Evolutionary conservation across 805 yeast genomes (phyloP), one percentile per base, ranked within the genome.

Genomic region (Candida coquimbonensis): DNA sequence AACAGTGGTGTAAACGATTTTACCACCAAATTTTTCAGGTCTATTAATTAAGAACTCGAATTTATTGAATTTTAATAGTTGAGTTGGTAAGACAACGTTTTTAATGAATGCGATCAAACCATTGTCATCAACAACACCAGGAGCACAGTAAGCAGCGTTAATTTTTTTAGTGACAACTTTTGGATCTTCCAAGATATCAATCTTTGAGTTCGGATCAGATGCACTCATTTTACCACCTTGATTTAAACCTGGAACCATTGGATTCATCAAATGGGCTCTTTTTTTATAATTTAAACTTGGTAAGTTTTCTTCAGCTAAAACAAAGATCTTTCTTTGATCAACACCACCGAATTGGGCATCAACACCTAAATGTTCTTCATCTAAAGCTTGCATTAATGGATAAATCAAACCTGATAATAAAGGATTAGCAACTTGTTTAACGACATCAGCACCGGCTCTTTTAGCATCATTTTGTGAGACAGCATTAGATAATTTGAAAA

Each of bases 141-240:
- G 96, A 24, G 96, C 90, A 71, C 97, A 93, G 73, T 77, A 91
- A 2, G 99, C 99, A 59, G 86, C 77, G 56, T 80, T 79, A 57
- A 93, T 80, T 77, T 93, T 93, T 81, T 91, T 91, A 69, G 81
- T 84, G 47, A 93, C 93, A 31, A 70, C 67, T 62, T 85, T 85
- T 55, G 96, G 95, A 40, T 84, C 91, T 66, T 93, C 99, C 50
- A 90, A 69, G 34, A 93, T 66, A 61, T 93, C 99, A 53, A 93
- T 89, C 70, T 93, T 93, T 47, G 98, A 90, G 74, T 89, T 93
- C 57, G 99, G 97, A 70, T 93, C 99, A 33, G 96, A 87, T 2
- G 99, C 96, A 57, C 96, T 87, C 99, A 93, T 93, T 65, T 93
- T 93, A 60, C 95, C 99, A 57, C 98, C 97, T 69, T 90, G 96